Evolutionary conservation across 805 yeast species (phyloP), one percentile per base, ranked within the genome.

Genomic region (Metschnikowia bowlesiae): DNA sequence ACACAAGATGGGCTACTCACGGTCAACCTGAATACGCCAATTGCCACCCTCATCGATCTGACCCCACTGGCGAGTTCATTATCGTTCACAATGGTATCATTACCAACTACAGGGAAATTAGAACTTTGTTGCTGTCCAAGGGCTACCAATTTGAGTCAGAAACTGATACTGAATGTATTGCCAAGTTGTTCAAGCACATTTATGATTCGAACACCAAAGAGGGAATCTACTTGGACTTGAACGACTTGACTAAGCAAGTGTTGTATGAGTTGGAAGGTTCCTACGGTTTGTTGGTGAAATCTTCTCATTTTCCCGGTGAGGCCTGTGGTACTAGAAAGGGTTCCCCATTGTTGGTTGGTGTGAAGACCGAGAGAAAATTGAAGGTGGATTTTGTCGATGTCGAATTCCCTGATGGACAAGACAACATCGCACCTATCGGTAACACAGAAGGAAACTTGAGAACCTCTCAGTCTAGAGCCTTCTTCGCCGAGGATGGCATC

Each of bases 1-100:
- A 94, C 73, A 94, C 99, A 11, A 87, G 99, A 77, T 94, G 99
- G 99, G 99, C 99, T 46, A 94, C 99, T 36, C 99, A 94, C 70
- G 99, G 99, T 70, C 88, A 84, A 62, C 97, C 97, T 51, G 83
- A 82, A 58, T 82, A 79, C 54, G 61, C 69, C 54, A 94, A 94
- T 76, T 94, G 98, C 67, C 99, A 94, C 69, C 99, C 99, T 44
- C 98, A 92, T 67, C 77, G 92, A 57, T 89, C 97, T 1, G 99
- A 89, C 67, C 79, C 81, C 8, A 70, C 71, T 42, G 85, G 86
- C 60, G 96, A 91, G 69, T 94, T 94, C 62, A 82, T 89, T 40
- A 84, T 94, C 56, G 98, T 94, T 47, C 99, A 94, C 76, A 94
- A 94, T 63, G 99, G 99, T 78, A 94, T 94, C 68, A 89, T 94